phyloP scores from a whole-genome alignment of 2,329 filamentous ascomycete genomes.

The Cytospora paraplurivora region DNA sequence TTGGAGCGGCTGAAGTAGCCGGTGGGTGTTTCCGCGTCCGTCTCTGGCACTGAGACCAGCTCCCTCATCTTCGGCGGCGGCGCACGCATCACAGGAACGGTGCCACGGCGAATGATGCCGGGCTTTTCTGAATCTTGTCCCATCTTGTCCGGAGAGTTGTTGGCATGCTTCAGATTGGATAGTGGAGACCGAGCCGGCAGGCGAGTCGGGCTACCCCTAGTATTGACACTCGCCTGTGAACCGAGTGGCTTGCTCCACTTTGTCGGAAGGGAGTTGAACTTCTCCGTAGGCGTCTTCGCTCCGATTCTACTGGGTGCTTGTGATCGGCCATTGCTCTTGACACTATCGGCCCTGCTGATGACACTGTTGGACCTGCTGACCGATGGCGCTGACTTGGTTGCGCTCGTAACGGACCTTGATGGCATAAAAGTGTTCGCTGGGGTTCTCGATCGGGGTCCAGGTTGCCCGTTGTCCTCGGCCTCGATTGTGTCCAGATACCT shows the following conservation, averaged over 20 bases:
- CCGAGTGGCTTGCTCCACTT: constrained; percentile 38
- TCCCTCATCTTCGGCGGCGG: constrained; percentile 94
- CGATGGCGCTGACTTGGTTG: constrained; percentile 40
- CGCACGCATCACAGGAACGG: constrained; percentile 60
- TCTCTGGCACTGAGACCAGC: constrained; percentile 56
- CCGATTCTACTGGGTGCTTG: constrained; percentile 43
- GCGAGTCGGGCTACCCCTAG: constrained; percentile 62
- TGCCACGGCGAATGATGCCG: constrained; percentile 46
- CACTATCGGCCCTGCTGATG: constrained; percentile 41
- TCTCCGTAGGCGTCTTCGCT: constrained; percentile 59
- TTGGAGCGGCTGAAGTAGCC: constrained; percentile 50
- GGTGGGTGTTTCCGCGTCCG: constrained; percentile 54
- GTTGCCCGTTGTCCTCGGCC: constrained; percentile 54
- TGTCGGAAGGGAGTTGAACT: constrained; percentile 33
- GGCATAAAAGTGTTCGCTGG: constrained; percentile 56
- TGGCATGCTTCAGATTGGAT: constrained; percentile 68
- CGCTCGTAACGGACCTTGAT: constrained; percentile 46
- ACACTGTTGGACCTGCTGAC: constrained; percentile 39
- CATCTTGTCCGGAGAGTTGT: constrained; percentile 78
- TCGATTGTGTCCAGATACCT: constrained; percentile 87
- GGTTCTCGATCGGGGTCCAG: constrained; percentile 73
- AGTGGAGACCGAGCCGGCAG: constrained; percentile 72
- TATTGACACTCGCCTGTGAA: constrained; percentile 34
- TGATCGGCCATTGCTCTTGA: constrained; percentile 39
- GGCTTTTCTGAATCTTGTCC: constrained; percentile 44